These are phyloP conservation scores for Thalassiosira exigua DNA, from an alignment of 352 stramenopile genomes.

Conservation along the genomic window DNA sequence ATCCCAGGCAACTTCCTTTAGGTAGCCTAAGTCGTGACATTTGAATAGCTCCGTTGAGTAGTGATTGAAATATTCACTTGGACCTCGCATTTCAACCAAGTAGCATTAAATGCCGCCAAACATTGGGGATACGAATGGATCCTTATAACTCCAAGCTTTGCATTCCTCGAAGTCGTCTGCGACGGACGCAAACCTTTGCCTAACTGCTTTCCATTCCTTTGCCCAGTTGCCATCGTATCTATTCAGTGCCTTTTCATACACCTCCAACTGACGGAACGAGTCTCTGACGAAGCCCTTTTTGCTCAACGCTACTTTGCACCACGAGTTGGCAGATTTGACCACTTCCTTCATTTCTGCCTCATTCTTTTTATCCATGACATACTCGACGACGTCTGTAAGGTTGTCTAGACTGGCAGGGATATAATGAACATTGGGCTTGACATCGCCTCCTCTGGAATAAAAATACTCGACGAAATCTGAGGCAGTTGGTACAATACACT, in stretches of 20 bases:
- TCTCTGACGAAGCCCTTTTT: background rate
- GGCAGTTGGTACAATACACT: slow-evolving; percentile 19
- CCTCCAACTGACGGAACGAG: background rate
- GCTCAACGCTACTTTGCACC: slow-evolving; percentile 13
- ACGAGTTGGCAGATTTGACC: slow-evolving; percentile 24
- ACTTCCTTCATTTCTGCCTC: slow-evolving; percentile 28
- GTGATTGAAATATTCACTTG: too few relatives aligned
- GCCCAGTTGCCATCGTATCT: background rate
- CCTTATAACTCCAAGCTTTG: background rate
- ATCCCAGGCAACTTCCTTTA: too few relatives aligned
- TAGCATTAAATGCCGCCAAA: background rate
- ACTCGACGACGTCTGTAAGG: slow-evolving; percentile 25
- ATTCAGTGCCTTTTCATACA: background rate
- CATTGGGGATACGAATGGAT: background rate
- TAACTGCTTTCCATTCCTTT: background rate
- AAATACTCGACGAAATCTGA: slow-evolving; percentile 48
- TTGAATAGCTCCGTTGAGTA: too few relatives aligned
- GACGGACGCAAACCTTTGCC: background rate
- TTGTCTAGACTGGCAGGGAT: slow-evolving; percentile 39
- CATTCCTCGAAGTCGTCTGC: background rate
- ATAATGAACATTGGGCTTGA: slow-evolving; percentile 34
- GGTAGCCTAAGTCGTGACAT: too few relatives aligned
- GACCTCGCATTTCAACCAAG: too few relatives aligned
- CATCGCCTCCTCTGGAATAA: slow-evolving; percentile 21
- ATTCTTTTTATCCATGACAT: slow-evolving; percentile 30